These are phyloP conservation scores for Aspergillus bombycis DNA, from an alignment of 2,329 filamentous ascomycete genomes.

Conservation along the genomic window DNA sequence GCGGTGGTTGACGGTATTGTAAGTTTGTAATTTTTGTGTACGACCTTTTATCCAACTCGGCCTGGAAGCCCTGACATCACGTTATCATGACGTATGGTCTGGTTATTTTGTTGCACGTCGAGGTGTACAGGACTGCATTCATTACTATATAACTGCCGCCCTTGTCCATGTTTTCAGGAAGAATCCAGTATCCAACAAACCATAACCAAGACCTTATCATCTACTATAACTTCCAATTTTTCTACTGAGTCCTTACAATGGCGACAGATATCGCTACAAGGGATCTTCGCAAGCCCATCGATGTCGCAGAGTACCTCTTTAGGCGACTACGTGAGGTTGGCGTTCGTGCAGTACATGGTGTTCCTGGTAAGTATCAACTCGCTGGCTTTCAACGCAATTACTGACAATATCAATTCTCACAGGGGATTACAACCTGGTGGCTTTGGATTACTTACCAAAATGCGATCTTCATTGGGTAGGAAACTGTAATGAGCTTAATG, in stretches of 20 bases:
- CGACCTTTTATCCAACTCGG: neutral
- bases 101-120: neutral
- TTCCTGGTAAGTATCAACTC: constrained; percentile 54
- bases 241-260: constrained; percentile 28
- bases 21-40: neutral
- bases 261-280: constrained; percentile 47
- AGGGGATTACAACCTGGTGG: constrained; percentile 69
- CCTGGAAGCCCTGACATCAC: constrained; percentile 25
- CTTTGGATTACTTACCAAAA: constrained; percentile 61
- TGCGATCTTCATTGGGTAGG: constrained; percentile 61
- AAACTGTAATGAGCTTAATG: constrained; percentile 65
- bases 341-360: constrained; percentile 53
- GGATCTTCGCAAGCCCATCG: constrained; percentile 49
- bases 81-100: constrained; percentile 24
- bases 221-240: neutral
- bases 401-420: neutral
- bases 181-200: neutral
- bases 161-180: neutral
- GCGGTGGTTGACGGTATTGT: constrained; percentile 1
- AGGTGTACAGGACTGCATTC: neutral
- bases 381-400: neutral
- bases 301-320: constrained; percentile 55
- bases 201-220: neutral
- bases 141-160: constrained; percentile 10
- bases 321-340: constrained; percentile 53